Base-by-base conservation (phyloP, 192 early-diverging fungal species). In the Polychytrium aggregatum region DNA sequence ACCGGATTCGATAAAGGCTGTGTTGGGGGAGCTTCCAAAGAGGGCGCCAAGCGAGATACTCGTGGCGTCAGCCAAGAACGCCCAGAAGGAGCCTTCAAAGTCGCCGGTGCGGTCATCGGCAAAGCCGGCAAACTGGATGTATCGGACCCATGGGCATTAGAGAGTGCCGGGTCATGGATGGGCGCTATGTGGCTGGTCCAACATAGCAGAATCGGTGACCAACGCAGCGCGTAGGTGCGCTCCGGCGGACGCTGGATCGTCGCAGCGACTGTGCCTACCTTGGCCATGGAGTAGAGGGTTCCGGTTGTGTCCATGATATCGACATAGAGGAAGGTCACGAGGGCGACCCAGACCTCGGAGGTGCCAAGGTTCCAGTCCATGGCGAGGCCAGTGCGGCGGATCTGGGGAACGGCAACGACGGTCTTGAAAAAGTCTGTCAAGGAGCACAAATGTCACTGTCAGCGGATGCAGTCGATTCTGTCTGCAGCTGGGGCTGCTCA, bases 291-390 rank as follows among this genome's bases (percentile, higher is more conserved):
- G 48, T 80, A 86, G 78, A 89, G 68, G 27, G 86, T 87, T 17
- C 84, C 85, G 2, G 86, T 90, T 44, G 83, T 85, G 58, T 90
- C 87, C 51, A 90, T 62, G 37, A 90, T 84, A 61, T 90, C 87
- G 50, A 90, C 82, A 48, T 87, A 89, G 38, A 89, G 60, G 63
- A 90, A 86, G 1, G 82, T 90, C 38, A 90, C 72, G 39, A 90
- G 68, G 6, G 87, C 86, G 24, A 86, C 67, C 83, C 85, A 90
- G 37, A 88, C 56, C 34, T 83, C 74, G 27, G 67, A 61, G 33
- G 58, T 66, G 8, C 65, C 41, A 17, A 82, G 50, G 35, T 81
- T 64, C 52, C 84, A 90, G 55, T 83, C 62, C 59, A 83, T 74
- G 43, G 57, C 52, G 11, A 65, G 78, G 25, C 79, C 60, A 11